phyloP scores from a whole-genome alignment of 2,329 filamentous ascomycete species.

The Pestalotiopsis fici region DNA sequence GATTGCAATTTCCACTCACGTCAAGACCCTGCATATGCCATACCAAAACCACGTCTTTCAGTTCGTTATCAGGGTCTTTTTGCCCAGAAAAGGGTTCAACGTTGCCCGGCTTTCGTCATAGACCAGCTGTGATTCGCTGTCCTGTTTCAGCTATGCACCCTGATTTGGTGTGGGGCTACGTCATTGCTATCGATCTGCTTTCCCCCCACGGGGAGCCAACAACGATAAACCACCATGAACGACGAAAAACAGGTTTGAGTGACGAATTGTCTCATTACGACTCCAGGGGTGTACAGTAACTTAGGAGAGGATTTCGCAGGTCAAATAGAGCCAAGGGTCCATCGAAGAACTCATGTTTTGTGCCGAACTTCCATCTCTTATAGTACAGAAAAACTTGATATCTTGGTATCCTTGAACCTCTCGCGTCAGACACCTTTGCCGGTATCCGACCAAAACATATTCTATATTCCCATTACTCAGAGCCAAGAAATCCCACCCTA shows the following conservation, averaged over 20 bases:
- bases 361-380: background rate
- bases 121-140: constrained; percentile 9
- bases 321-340: constrained; percentile 5
- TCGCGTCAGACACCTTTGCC: background rate
- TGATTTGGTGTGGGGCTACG: constrained; percentile 12
- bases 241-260: constrained; percentile 13
- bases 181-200: constrained; percentile 7
- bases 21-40: constrained; percentile 11
- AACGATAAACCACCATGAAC: background rate
- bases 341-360: background rate
- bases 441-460: background rate
- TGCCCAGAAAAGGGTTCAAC: background rate
- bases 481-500: background rate
- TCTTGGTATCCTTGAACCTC: background rate
- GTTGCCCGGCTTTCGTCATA: constrained; percentile 7
- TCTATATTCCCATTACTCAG: background rate
- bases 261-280: background rate
- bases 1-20: background rate
- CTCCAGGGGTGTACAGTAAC: background rate
- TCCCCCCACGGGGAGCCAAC: background rate
- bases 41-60: background rate
- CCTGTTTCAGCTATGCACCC: background rate
- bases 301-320: background rate
- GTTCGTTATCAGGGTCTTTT: background rate
- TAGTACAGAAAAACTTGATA: background rate